Evolutionary conservation across 768 basidiomycete species (phyloP).

Genomic region (Kwoniella dejecticola): DNA sequence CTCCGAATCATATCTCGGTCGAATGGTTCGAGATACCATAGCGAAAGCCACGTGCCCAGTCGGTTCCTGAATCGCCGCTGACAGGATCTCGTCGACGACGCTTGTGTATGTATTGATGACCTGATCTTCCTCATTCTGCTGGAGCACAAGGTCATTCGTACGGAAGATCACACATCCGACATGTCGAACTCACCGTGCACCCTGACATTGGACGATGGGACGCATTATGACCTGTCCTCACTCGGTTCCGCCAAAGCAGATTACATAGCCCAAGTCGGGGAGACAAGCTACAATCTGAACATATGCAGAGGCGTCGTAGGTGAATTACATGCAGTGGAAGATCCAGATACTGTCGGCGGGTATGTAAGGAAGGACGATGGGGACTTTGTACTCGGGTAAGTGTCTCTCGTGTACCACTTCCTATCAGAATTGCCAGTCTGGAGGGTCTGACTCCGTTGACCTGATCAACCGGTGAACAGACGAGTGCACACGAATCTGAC

Average conservation of each 20-base stretch:
- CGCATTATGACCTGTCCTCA: slow-evolving; percentile 53
- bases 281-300: slow-evolving; percentile 49
- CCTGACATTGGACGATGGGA: slow-evolving; percentile 48
- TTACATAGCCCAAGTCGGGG: slow-evolving; percentile 36
- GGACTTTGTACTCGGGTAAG: slow-evolving; percentile 53
- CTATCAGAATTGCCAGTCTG: background rate
- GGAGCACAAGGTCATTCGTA: too few relatives aligned
- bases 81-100: too few relatives aligned
- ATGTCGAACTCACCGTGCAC: slow-evolving; percentile 36
- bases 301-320: slow-evolving; percentile 50
- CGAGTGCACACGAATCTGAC: slow-evolving; percentile 67
- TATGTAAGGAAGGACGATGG: slow-evolving; percentile 40
- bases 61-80: too few relatives aligned
- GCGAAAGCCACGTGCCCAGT: too few relatives aligned
- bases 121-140: too few relatives aligned
- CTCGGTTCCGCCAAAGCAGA: slow-evolving; percentile 45
- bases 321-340: slow-evolving; percentile 49
- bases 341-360: slow-evolving; percentile 46
- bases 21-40: too few relatives aligned
- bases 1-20: too few relatives aligned
- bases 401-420: background rate
- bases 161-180: too few relatives aligned
- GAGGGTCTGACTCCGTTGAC: background rate
- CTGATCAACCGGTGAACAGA: slow-evolving; percentile 52
- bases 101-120: too few relatives aligned